Evolutionary conservation across 768 basidiomycete genomes (phyloP).

Genomic region (Terana coerulea): DNA sequence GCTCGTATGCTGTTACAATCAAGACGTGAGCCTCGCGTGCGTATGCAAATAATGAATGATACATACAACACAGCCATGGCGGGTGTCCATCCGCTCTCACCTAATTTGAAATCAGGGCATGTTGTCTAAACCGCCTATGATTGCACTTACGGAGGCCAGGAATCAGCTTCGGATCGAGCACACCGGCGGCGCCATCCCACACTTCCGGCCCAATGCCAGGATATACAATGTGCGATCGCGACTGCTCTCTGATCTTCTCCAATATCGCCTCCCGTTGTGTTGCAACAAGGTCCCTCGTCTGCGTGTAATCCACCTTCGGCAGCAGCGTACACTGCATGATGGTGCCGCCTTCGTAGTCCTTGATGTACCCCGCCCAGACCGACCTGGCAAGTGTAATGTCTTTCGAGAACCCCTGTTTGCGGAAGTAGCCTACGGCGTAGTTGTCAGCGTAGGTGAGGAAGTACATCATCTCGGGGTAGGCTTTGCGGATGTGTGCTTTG

Average conservation of each 20-base stretch:
- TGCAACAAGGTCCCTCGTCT: constrained; percentile 69
- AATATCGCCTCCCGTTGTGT: constrained; percentile 88
- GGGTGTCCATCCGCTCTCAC: constrained; percentile 90
- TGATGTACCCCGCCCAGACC: constrained; percentile 98
- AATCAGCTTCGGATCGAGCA: constrained; percentile 71
- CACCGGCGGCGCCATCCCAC: constrained; percentile 45
- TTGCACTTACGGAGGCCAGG: constrained; percentile 80
- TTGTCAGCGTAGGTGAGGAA: constrained; percentile 99
- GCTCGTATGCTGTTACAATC: constrained; percentile 30
- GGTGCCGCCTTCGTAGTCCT: constrained; percentile 98
- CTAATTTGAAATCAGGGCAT: no score
- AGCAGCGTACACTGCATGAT: constrained; percentile 99
- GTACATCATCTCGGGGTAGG: constrained; percentile 86
- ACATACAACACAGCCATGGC: constrained; percentile 73
- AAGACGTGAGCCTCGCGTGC: constrained; percentile 8
- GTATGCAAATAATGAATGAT: not conserved
- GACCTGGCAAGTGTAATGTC: constrained; percentile 91
- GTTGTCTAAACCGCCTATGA: no score
- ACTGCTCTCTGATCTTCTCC: constrained; percentile 82
- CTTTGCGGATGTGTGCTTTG: constrained; percentile 84
- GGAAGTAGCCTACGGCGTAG: constrained; percentile 98
- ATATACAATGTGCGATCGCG: constrained; percentile 82
- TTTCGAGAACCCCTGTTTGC: constrained; percentile 98
- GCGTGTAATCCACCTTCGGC: constrained; percentile 85
- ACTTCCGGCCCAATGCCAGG: constrained; percentile 57